Base-by-base conservation (phyloP, 2,329 filamentous ascomycete species). In the Colletotrichum abscissum region DNA sequence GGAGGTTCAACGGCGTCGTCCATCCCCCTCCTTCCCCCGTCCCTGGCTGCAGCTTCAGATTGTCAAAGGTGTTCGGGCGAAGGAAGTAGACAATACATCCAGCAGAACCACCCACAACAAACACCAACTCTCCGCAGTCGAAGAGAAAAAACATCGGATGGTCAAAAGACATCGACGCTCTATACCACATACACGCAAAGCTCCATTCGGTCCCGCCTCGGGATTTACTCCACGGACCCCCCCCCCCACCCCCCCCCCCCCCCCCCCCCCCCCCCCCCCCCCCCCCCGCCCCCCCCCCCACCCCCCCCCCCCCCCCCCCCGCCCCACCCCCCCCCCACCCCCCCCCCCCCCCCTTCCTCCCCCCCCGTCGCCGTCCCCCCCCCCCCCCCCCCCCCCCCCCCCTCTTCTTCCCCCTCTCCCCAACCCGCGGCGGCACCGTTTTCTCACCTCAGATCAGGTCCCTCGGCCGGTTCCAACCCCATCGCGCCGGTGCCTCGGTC, bases 141-240 rank as follows among this genome's bases (percentile, higher is more conserved):
- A 46, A 24, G 35, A 60, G 4, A 63, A 28, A 28, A 54, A 26
- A 26, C n/a, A 58, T 55, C 30, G 58, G 69, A 72, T 54, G 65
- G 42, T 54, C 6, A 33, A 16, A 8, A 33, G 16, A 2, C 38
- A 19, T 42, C 38, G 38, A 42, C 5, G 35, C 35, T 33, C 22
- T 16, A n/a, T 1, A 19, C 11, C 33, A 30, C 14, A 16, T 0
- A 42, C 2, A 16, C 12, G 2, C n/a, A 35, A 0, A 35, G 33
- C 26, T 26, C 52, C 28, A 52, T 58, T 58, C 52, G 69, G 65
- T n/a, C n/a, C 58, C 64, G 59, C 33, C 58, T 72, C 65, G 38
- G 69, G 58, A 42, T 71, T 63, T 49, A n/a, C 35, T 63, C 30
- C 38, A 63, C 38, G 65, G 38, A 63, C 57, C 16, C 64, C 52